Percentiles rank a stretch among this genome's conserved stretches.
phyloP scores from a whole-genome alignment of 192 early-diverging fungal species.

The Gamsiella multidivaricata region DNA sequence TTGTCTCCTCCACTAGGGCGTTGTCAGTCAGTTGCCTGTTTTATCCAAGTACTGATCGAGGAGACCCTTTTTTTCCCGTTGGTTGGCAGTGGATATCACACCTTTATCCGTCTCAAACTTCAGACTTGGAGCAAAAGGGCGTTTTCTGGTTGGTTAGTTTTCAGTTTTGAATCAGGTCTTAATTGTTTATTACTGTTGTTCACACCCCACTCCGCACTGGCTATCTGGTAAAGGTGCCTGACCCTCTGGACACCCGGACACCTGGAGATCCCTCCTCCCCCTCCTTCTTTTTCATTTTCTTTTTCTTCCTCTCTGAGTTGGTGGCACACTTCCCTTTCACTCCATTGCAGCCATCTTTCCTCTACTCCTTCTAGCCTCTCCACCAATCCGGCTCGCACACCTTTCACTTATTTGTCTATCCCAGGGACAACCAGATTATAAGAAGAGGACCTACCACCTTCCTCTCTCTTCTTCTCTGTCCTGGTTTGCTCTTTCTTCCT shows the following conservation, averaged over 20 bases:
- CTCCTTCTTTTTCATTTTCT: not conserved
- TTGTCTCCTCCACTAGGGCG: not conserved
- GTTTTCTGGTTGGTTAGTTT: too few species aligned
- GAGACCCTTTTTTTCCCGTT: too few species aligned
- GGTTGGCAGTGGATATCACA: too few species aligned
- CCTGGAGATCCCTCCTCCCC: conserved; percentile 2
- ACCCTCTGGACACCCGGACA: not conserved
- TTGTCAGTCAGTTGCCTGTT: not conserved
- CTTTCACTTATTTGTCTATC: too few species aligned
- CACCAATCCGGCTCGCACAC: not conserved
- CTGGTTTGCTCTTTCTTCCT: not conserved
- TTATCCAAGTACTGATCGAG: too few species aligned
- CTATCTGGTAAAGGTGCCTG: not conserved
- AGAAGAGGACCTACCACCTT: not conserved
- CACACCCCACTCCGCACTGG: not conserved
- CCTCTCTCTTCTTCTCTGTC: not conserved
- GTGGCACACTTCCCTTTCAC: not conserved
- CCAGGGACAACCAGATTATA: too few species aligned
- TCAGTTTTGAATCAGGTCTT: too few species aligned
- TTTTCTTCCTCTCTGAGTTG: not conserved
- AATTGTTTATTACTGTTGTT: not conserved
- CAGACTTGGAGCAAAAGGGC: too few species aligned
- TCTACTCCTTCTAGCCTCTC: not conserved
- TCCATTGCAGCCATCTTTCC: not conserved
- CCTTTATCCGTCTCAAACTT: too few species aligned